Base-by-base conservation (phyloP, 2,329 filamentous ascomycete genomes). In the Colletotrichum viniferum region DNA sequence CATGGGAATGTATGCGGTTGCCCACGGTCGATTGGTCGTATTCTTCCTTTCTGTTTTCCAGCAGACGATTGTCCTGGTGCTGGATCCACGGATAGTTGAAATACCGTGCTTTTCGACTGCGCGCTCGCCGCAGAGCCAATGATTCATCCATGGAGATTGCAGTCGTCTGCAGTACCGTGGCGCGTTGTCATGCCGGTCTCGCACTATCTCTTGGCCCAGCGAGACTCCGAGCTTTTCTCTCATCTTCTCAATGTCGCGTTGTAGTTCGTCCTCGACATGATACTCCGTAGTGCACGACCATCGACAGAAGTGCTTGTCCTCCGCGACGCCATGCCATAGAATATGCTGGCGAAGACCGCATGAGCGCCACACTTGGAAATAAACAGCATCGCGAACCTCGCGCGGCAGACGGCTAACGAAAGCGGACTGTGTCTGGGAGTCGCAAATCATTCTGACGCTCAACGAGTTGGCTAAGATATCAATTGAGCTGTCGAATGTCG, bases 311-410 rank as follows among this genome's bases (percentile, higher is more conserved):
- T 77, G 73, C 8, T 30, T 30, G 36, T 61, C 58, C 16, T 7
- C 14, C 2, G 34, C 62, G 60, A 24, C 28, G 12, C 60, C 26
- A 62, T 78, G 77, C 26, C 38, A 73, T 0, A 77, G 10, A 5
- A 78, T 74, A 43, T 78, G 73, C 56, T 77, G 77, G 13, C 70
- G 71, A 4, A 72, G 60, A 10, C 76, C 73, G 18, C 13, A 34
- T 1, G 73, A 60, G 12, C 73, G 70, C 77, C 77, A 78, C 21
- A 76, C 1, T 38, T 78, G 69, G 30, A 74, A 64, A 43, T 78
- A 78, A 21, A 78, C 69, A 14, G 73, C 70, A 32, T 76, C 76
- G 14, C 73, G 77, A 16, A 77, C 56, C n/a, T 77, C 76, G 18
- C 63, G 43, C 16, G 73, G 77, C 24, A 78, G 34, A 61, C 63